A percentile compares a stretch with the other conserved stretches of the same genome.
phyloP scores from a whole-genome alignment of 1,284 basidiomycete species.

The Cryptococcus sp. region DNA sequence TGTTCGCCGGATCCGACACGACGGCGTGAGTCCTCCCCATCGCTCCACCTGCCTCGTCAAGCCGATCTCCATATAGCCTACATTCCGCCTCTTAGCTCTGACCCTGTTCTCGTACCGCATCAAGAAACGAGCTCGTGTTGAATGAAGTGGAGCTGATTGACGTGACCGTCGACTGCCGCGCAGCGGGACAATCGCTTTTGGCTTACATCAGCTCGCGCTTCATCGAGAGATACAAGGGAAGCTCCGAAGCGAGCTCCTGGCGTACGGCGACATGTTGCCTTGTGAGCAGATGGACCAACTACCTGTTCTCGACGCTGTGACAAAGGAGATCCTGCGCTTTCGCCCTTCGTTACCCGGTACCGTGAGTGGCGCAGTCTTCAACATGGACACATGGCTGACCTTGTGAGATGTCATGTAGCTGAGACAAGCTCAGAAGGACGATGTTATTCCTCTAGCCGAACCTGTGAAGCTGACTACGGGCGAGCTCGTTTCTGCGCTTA shows the following conservation, averaged over 20 bases:
- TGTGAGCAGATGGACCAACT: slow-evolving; percentile 31
- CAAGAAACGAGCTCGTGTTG: neutral
- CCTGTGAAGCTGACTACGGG: slow-evolving; percentile 24
- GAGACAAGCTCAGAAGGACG: slow-evolving; percentile 28
- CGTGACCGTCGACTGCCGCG: neutral
- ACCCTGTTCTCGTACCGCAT: too few relatives aligned
- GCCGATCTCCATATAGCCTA: too few relatives aligned
- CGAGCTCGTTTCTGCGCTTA: slow-evolving; percentile 18
- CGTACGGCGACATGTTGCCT: slow-evolving; percentile 23
- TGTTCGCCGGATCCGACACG: slow-evolving; percentile 36
- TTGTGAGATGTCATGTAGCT: slow-evolving; percentile 11
- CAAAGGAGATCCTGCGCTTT: slow-evolving; percentile 32
- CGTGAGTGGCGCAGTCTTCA: slow-evolving; percentile 9
- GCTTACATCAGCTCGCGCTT: slow-evolving; percentile 22
- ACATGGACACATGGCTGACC: neutral
- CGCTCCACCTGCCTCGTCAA: too few relatives aligned
- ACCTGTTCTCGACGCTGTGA: slow-evolving; percentile 29
- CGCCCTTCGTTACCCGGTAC: slow-evolving; percentile 26
- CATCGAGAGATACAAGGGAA: slow-evolving; percentile 20
- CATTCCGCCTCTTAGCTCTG: too few relatives aligned
- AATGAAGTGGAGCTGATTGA: neutral
- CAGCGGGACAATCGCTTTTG: slow-evolving; percentile 28
- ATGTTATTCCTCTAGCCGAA: slow-evolving; percentile 33
- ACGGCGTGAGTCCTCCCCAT: slow-evolving; percentile 22
- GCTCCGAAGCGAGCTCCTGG: slow-evolving; percentile 27